Percentiles rank a stretch among this genome's conserved stretches.
These are phyloP conservation scores for Thraustochytrium sp. DNA, from an alignment of 352 stramenopile species.

Conservation along the genomic window DNA sequence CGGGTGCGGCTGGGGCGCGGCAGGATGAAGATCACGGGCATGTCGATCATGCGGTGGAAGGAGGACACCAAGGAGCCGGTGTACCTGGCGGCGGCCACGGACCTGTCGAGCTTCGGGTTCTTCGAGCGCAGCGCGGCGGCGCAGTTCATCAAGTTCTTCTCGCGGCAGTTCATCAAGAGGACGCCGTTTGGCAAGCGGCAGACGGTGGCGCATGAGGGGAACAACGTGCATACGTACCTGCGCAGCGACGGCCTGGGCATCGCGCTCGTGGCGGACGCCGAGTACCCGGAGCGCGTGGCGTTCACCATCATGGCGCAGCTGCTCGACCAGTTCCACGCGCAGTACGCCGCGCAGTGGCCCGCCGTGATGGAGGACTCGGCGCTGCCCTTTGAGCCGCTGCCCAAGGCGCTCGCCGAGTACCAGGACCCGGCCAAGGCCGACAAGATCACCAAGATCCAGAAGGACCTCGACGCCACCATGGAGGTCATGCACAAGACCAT, in stretches of 20 bases:
- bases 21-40: constrained; percentile 67
- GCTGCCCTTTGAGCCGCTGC: constrained; percentile 77
- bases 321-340: constrained; percentile 86
- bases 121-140: constrained; percentile 79
- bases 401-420: constrained; percentile 89
- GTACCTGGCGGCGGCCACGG: constrained; percentile 58
- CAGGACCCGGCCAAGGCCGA: constrained; percentile 92
- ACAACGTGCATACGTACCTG: constrained; percentile 97
- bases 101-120: constrained; percentile 72
- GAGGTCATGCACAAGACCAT: constrained; percentile 98
- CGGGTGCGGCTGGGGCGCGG: neutral
- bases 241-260: constrained; percentile 89
- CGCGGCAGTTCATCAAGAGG: constrained; percentile 95
- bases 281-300: constrained; percentile 95
- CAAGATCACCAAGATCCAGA: constrained; percentile 99
- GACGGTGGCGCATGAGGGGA: constrained; percentile 93
- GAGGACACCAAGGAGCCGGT: constrained; percentile 60
- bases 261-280: constrained; percentile 91
- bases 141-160: constrained; percentile 99
- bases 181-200: constrained; percentile 90
- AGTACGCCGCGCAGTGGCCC: constrained; percentile 51
- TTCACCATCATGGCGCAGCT: constrained; percentile 93
- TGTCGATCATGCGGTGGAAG: constrained; percentile 64
- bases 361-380: constrained; percentile 61
- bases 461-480: constrained; percentile 98